Conservation (phyloP, 2,329 filamentous ascomycete genomes). For the Pseudogymnoascus sp. region DNA sequence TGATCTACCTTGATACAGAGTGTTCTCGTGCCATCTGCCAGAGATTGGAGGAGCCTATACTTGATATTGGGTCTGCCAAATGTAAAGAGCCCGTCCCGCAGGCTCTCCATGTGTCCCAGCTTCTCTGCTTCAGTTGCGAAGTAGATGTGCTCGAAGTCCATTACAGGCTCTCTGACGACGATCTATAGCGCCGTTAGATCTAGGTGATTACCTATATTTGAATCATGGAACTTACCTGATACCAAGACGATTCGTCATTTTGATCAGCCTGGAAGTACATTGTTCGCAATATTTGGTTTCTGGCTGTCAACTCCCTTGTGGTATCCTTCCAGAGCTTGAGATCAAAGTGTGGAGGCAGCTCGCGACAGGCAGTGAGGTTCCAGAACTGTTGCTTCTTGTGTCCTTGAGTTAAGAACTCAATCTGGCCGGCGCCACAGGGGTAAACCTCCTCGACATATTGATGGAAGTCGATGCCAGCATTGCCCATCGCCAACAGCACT, state of each 20-base stretch:
- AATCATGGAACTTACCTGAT: neutral
- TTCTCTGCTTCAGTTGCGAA: constrained; percentile 19
- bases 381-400: constrained; percentile 14
- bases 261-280: constrained; percentile 13
- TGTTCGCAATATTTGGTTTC: constrained; percentile 17
- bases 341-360: constrained; percentile 5
- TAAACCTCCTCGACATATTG: constrained; percentile 16
- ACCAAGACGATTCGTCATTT: constrained; percentile 5
- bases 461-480: neutral
- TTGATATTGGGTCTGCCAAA: constrained; percentile 29
- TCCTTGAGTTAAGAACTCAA: constrained; percentile 18
- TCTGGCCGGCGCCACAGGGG: constrained; percentile 16
- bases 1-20: constrained; percentile 30
- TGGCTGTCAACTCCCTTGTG: constrained; percentile 9
- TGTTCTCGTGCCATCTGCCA: constrained; percentile 19
- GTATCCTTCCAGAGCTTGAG: constrained; percentile 8
- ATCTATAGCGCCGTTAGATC: constrained; percentile 9
- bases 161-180: constrained; percentile 16
- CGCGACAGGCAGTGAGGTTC: constrained; percentile 12
- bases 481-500: neutral
- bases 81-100: constrained; percentile 24
- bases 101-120: constrained; percentile 17
- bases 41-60: constrained; percentile 25
- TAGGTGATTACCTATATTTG: neutral
- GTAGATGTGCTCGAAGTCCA: constrained; percentile 13